Evolutionary conservation across 495 filamentous ascomycete species (phyloP), one percentile per base, ranked within the genome.

Genomic region (Podospora australis): DNA sequence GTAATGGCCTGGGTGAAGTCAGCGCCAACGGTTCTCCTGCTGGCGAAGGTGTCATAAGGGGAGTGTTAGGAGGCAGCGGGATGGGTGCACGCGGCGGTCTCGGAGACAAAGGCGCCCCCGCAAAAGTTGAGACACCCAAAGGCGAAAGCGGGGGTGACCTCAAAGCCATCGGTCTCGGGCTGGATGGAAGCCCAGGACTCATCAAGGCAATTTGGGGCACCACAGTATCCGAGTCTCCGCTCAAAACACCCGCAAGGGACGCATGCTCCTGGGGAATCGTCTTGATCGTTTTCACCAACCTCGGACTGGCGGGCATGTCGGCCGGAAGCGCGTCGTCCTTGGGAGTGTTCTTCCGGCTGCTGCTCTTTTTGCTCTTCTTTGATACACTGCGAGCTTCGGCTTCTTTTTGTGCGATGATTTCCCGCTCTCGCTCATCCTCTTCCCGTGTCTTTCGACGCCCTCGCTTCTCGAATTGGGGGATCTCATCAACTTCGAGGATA

Each of bases 131-230:
- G 14, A 72, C 58, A 14, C 56, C 66, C 44, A 77, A 70, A 9
- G 87, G 81, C 28, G 88, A 84, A 56, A 83, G 69, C 14, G 84
- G 81, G 29, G 83, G 78, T n/a, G 84, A 83, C 44, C 77, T 81
- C 42, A 87, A 55, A 9, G 79, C 79, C 55, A 81, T 81, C n/a
- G 92, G 92, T 44, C 91, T 78, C 20, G 92, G 92, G 59, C 94
- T 97, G 23, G 85, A 67, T 1, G 92, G 92, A 39, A 98, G 70
- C 20, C 92, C 92, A 17, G 91, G 88, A 49, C 87, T 95, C 70
- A 90, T 75, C 24, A 90, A 71, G 28, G 81, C 71, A 22, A 81
- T 69, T 21, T 70, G 62, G 24, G 65, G 44, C 50, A 50, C 39
- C 51, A 54, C 55, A 53, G 59, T 14, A 63, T 59, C 44, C 26